Percentiles rank a stretch among this genome's conserved stretches.
phyloP scores from a whole-genome alignment of 768 basidiomycete species.

The Suillus bovinus region DNA sequence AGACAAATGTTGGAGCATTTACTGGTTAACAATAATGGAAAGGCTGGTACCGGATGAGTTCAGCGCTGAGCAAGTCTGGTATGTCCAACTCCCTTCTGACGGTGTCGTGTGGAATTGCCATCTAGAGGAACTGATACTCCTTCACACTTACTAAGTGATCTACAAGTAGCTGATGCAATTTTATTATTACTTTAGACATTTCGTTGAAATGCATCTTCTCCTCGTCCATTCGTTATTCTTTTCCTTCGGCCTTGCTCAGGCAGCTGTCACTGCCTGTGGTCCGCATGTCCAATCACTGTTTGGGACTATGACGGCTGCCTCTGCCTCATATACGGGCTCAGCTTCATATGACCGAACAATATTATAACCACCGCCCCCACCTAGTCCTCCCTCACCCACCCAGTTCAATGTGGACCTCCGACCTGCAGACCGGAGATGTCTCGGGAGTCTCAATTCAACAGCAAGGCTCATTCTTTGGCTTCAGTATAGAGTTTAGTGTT shows the following conservation, averaged over 20 bases:
- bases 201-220: constrained; percentile 21
- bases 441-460: constrained; percentile 41
- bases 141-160: neutral
- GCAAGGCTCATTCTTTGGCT: constrained; percentile 64
- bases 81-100: constrained; percentile 24
- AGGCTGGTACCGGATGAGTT: constrained; percentile 72
- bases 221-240: constrained; percentile 26
- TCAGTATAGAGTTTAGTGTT: constrained; percentile 77
- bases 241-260: constrained; percentile 14
- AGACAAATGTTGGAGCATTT: constrained; percentile 60
- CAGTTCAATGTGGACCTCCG: constrained; percentile 48
- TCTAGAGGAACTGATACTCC: constrained; percentile 18
- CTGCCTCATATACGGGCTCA: constrained; percentile 44
- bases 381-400: constrained; percentile 42
- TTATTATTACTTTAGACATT: neutral
- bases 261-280: constrained; percentile 22
- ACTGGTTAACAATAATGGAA: constrained; percentile 55
- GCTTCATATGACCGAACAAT: constrained; percentile 55
- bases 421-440: constrained; percentile 35
- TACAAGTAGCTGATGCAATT: neutral
- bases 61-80: constrained; percentile 76
- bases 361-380: constrained; percentile 51
- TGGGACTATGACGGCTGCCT: constrained; percentile 34
- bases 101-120: neutral
- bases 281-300: constrained; percentile 24